Conservation (phyloP, 345 rosid species). For the Iberis pinnata region DNA sequence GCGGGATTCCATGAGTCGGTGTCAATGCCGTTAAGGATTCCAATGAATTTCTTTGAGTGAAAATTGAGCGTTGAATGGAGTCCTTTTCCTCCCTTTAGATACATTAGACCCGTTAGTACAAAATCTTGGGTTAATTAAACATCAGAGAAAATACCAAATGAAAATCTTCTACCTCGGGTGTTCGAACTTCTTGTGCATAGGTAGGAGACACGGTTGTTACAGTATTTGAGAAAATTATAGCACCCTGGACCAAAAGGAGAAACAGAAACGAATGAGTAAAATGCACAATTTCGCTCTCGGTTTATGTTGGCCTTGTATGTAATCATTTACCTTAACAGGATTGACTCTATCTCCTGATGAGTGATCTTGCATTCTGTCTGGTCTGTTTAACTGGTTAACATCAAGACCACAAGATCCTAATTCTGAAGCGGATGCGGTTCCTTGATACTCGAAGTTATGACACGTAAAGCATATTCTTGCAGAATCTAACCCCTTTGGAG, state of each 20-base stretch:
- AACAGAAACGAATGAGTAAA: slow-evolving; percentile 10
- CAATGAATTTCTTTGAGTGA: slow-evolving; percentile 78
- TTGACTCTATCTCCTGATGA: slow-evolving; percentile 67
- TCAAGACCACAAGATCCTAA: slow-evolving; percentile 90
- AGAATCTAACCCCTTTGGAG: slow-evolving; percentile 83
- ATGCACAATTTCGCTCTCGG: neutral
- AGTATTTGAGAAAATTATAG: slow-evolving; percentile 84
- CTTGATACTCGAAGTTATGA: slow-evolving; percentile 98
- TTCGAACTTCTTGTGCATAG: slow-evolving; percentile 88
- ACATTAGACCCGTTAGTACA: neutral
- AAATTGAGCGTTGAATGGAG: slow-evolving; percentile 76
- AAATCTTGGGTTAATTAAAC: neutral
- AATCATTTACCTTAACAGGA: slow-evolving; percentile 61
- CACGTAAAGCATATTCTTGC: slow-evolving; percentile 98
- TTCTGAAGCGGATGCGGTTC: slow-evolving; percentile 76
- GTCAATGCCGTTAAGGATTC: slow-evolving; percentile 91
- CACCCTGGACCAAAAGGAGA: slow-evolving; percentile 57
- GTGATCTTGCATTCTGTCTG: slow-evolving; percentile 96
- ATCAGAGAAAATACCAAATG: neutral
- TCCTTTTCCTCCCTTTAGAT: slow-evolving; percentile 76
- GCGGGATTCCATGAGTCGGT: slow-evolving; percentile 93
- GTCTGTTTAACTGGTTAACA: slow-evolving; percentile 74
- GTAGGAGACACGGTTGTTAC: slow-evolving; percentile 99
- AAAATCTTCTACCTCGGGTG: slow-evolving; percentile 58
- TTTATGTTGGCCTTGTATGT: neutral